phyloP scores from a whole-genome alignment of 2,329 filamentous ascomycete species.

The Emmonsiellopsis sp. region DNA sequence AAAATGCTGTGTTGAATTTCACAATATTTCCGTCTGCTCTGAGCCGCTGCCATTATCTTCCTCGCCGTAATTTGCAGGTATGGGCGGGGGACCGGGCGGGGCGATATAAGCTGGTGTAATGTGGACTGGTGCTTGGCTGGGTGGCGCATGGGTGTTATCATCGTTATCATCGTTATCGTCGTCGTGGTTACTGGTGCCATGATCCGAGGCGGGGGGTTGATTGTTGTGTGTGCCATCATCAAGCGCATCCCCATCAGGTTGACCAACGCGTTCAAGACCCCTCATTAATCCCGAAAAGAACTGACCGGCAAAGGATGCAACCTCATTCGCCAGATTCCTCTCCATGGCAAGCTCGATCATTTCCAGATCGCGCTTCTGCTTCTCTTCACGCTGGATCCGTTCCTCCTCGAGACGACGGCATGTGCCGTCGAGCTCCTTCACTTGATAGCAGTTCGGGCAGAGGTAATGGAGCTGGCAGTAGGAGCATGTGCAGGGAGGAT shows the following conservation, averaged over 20 bases:
- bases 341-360: constrained; percentile 32
- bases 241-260: not conserved
- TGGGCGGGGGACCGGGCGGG: not conserved
- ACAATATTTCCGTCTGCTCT: constrained; percentile 11
- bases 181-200: not conserved
- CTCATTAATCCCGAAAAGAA: constrained; percentile 25
- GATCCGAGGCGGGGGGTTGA: not conserved
- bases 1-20: not conserved
- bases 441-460: constrained; percentile 35
- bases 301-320: constrained; percentile 32
- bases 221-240: not conserved
- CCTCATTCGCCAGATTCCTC: constrained; percentile 33
- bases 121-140: not conserved
- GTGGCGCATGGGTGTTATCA: not conserved
- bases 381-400: constrained; percentile 28
- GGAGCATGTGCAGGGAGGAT: constrained; percentile 36
- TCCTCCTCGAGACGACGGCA: constrained; percentile 33
- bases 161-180: not conserved
- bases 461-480: constrained; percentile 36
- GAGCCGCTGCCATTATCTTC: constrained; percentile 11
- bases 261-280: not conserved
- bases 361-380: constrained; percentile 33
- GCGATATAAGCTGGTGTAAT: not conserved
- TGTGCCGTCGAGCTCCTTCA: constrained; percentile 30
- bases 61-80: constrained; percentile 5